A percentile compares a stretch with the other conserved stretches of the same genome.
Evolutionary conservation across 768 basidiomycete species (phyloP).

Genomic region (Nidula microcarpa): DNA sequence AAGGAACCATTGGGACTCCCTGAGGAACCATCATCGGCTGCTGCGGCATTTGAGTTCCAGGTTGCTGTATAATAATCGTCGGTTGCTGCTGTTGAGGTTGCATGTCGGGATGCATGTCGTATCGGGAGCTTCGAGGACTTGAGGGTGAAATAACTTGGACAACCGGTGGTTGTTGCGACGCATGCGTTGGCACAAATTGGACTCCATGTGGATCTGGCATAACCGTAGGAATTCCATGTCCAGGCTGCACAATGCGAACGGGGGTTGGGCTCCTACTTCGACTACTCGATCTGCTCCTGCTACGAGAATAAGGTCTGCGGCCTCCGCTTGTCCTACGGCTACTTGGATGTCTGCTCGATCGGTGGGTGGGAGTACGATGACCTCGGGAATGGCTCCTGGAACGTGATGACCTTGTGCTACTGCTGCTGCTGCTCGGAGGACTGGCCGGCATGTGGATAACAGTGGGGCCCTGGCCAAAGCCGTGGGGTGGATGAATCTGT

Average conservation of each 20-base stretch:
- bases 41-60: constrained; percentile 11
- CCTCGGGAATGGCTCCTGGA: background rate
- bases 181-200: background rate
- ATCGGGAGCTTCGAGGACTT: constrained; percentile 10
- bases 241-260: background rate
- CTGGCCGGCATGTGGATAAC: background rate
- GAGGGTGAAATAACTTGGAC: constrained; percentile 13
- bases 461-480: background rate
- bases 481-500: background rate
- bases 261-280: background rate
- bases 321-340: background rate
- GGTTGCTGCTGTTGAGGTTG: constrained; percentile 17
- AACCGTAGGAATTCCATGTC: constrained; percentile 6
- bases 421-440: constrained; percentile 8
- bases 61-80: constrained; percentile 25
- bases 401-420: background rate
- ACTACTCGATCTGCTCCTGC: background rate
- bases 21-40: background rate
- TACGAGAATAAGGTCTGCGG: background rate
- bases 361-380: background rate
- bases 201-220: constrained; percentile 8
- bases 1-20: too few species aligned
- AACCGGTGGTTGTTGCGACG: constrained; percentile 2
- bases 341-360: background rate
- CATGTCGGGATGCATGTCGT: constrained; percentile 19